Percentiles rank a stretch among this genome's conserved stretches.
These are phyloP conservation scores for Cladorrhinum sp. DNA, from an alignment of 2,329 filamentous ascomycete species.

Conservation along the genomic window DNA sequence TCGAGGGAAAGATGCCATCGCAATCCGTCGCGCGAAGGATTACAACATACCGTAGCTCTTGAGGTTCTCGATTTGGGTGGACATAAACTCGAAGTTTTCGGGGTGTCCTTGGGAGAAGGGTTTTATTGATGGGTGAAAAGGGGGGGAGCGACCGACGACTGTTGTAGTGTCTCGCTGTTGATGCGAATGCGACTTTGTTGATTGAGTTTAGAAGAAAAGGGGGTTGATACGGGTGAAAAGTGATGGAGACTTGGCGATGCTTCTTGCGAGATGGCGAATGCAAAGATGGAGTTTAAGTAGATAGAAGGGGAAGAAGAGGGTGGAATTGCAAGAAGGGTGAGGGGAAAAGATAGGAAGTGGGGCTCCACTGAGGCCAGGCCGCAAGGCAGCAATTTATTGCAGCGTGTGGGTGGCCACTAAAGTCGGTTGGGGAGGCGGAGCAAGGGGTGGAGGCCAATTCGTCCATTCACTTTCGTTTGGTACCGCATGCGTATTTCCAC, in stretches of 20 bases:
- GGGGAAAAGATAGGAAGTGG: slow-evolving; percentile 25
- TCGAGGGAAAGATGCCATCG: neutral
- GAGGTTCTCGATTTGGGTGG: slow-evolving; percentile 83
- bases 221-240: slow-evolving; percentile 15
- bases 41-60: slow-evolving; percentile 82
- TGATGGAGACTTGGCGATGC: slow-evolving; percentile 20
- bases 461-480: neutral
- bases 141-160: slow-evolving; percentile 51
- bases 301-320: slow-evolving; percentile 25
- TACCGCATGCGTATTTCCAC: slow-evolving; percentile 4
- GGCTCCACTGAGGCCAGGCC: slow-evolving; percentile 17
- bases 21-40: neutral
- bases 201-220: slow-evolving; percentile 9
- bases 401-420: slow-evolving; percentile 6
- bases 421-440: slow-evolving; percentile 1
- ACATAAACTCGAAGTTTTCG: slow-evolving; percentile 86
- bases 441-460: neutral
- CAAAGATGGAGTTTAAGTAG: slow-evolving; percentile 23
- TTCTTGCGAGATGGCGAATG: slow-evolving; percentile 20
- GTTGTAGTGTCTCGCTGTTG: slow-evolving; percentile 47
- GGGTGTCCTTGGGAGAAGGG: slow-evolving; percentile 55
- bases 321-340: slow-evolving; percentile 24
- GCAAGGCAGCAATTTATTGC: slow-evolving; percentile 21
- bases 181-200: slow-evolving; percentile 17
- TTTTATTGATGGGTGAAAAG: slow-evolving; percentile 39